phyloP scores from a whole-genome alignment of 306 rosid species.

The Quercus ilex region DNA sequence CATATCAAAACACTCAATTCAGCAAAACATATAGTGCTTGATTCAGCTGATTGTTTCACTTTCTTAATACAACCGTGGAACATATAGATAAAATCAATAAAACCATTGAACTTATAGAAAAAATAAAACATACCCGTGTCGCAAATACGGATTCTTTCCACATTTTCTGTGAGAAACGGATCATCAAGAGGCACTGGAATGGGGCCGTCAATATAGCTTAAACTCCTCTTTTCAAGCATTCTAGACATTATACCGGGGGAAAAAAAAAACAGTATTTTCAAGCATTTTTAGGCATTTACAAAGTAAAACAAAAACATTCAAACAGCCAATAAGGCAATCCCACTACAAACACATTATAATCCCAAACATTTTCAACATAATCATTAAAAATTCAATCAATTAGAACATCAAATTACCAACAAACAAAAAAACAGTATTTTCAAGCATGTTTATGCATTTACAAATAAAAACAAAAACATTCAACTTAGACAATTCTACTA shows the following conservation, averaged over 20 bases:
- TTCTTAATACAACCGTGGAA: neutral
- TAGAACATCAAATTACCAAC: too few relatives aligned
- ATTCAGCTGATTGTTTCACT: neutral
- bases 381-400: too few relatives aligned
- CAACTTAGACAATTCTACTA: neutral
- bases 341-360: too few relatives aligned
- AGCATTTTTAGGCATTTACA: too few relatives aligned
- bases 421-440: too few relatives aligned
- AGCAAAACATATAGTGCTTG: neutral
- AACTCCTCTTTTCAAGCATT: conserved; percentile 92
- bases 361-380: too few relatives aligned
- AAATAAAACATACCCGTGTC: conserved; percentile 55
- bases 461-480: neutral
- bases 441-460: too few relatives aligned
- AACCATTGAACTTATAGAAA: neutral
- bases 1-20: neutral
- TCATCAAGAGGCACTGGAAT: conserved; percentile 71
- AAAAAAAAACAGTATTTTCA: neutral
- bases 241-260: conserved; percentile 31
- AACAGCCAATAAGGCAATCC: too few relatives aligned
- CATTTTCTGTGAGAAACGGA: conserved; percentile 67
- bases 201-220: conserved; percentile 83
- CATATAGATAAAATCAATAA: neutral
- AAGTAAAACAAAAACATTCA: neutral
- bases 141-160: conserved; percentile 69